Base-by-base conservation (phyloP, 2,329 filamentous ascomycete genomes). In the Sclerotinia glacialis region DNA sequence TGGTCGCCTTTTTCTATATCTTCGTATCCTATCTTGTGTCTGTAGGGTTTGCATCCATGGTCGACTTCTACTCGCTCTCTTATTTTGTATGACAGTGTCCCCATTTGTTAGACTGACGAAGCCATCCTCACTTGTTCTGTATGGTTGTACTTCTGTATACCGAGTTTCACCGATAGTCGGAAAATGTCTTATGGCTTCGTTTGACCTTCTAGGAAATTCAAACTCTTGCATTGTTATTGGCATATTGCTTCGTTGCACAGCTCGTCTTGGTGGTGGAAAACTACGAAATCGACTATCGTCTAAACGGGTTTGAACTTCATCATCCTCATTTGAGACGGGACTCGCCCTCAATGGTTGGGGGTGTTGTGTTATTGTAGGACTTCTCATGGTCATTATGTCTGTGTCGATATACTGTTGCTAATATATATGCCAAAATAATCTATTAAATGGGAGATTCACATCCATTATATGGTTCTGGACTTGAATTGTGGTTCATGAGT, bases 21-120 rank as follows among this genome's bases (percentile, higher is more conserved):
- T 42, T 42, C 49, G 28, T 5, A 26, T 23, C 31, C 31, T 65
- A 40, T 59, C 53, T 14, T 59, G 63, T 28, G 42, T 49, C 21
- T 65, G 53, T 8, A 65, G 28, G n/a, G 21, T 59, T n/a, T 65
- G 54, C 53, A 65, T 59, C 63, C 53, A 65, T 23, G 54, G 23
- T 40, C 63, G 28, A n/a, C 63, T 50, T 40, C 23, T 50, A 59
- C 31, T 65, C 11, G n/a, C 21, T 21, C 59, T 40, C 21, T 53
- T 37, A 2, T 40, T 40, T 16, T 40, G 44, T 26, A 37, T 23
- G 14, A 26, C 1, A 21, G 28, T 62, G 2, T 53, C 26, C 16
- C 58, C n/a, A 16, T 16, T 62, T 16, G 14, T 53, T n/a, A 52
- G 11, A 53, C 34, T 44, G 34, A 40, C 9, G 26, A 53, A 42